Conservation (phyloP, 306 rosid genomes). For the Quercus glauca region DNA sequence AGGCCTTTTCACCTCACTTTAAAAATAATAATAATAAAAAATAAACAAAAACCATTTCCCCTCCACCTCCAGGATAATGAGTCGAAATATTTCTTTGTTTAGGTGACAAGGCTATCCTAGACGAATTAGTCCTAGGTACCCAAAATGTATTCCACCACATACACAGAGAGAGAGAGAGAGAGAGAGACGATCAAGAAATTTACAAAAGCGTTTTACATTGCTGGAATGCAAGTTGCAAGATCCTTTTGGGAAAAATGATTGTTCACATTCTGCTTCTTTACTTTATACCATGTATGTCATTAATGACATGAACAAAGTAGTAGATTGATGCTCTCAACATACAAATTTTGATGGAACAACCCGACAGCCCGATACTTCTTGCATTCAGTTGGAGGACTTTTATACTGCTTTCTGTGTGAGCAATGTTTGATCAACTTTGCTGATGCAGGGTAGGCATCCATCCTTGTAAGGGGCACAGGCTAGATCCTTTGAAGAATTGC, state of each 20-base stretch:
- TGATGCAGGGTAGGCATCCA: constrained; percentile 6
- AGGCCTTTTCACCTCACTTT: too few species aligned
- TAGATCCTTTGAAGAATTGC: background rate
- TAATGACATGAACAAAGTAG: constrained; percentile 18
- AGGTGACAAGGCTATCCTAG: background rate
- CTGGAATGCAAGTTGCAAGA: constrained; percentile 8
- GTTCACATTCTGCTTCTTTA: constrained; percentile 14
- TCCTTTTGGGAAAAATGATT: constrained; percentile 11
- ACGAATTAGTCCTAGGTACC: background rate
- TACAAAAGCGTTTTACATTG: background rate
- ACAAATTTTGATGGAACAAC: background rate
- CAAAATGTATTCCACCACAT: background rate
- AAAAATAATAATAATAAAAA: background rate
- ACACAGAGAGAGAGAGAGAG: background rate
- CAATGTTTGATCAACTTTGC: background rate
- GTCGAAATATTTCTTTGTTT: background rate
- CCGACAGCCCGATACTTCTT: background rate
- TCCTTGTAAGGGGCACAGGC: background rate
- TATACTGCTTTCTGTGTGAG: constrained; percentile 9
- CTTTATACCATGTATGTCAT: background rate
- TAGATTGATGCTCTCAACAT: constrained; percentile 1
- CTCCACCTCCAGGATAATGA: background rate
- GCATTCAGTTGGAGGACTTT: constrained; percentile 4
- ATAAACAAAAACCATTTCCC: background rate
- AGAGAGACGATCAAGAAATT: background rate